A percentile compares a stretch with the other conserved stretches of the same genome.
phyloP scores from a whole-genome alignment of 129 eudicot species.

The Helichrysum umbraculigerum region DNA sequence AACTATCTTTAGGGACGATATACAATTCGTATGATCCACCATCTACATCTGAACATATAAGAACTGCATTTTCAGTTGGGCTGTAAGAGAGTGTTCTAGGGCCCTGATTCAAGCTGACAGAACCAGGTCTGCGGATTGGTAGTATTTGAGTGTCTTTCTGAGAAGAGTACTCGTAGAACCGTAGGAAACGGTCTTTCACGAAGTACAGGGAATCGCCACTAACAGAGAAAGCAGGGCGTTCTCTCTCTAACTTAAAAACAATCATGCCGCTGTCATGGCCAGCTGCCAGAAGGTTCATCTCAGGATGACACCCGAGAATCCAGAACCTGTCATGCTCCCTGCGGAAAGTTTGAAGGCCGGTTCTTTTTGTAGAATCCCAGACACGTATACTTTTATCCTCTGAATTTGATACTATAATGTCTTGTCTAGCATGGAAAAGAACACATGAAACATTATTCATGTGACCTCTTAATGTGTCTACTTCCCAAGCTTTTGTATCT shows the following conservation, averaged over 20 bases:
- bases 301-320: slow-evolving; percentile 54
- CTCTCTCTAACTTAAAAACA: slow-evolving; percentile 72
- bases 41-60: slow-evolving; percentile 67
- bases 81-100: slow-evolving; percentile 68
- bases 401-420: slow-evolving; percentile 54
- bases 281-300: slow-evolving; percentile 56
- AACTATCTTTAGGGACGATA: slow-evolving; percentile 59
- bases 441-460: slow-evolving; percentile 85
- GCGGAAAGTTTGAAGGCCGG: slow-evolving; percentile 55
- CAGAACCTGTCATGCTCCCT: slow-evolving; percentile 59
- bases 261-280: slow-evolving; percentile 73
- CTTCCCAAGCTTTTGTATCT: slow-evolving; percentile 92
- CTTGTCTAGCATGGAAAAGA: slow-evolving; percentile 49
- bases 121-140: slow-evolving; percentile 81
- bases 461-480: slow-evolving; percentile 81
- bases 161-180: slow-evolving; percentile 62
- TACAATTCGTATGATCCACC: slow-evolving; percentile 79
- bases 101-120: slow-evolving; percentile 61
- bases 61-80: slow-evolving; percentile 68
- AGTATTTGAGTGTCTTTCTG: slow-evolving; percentile 67
- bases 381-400: slow-evolving; percentile 57
- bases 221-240: slow-evolving; percentile 76
- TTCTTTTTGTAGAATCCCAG: slow-evolving; percentile 58
- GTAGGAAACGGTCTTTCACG: slow-evolving; percentile 71
- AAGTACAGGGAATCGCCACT: slow-evolving; percentile 60